These are phyloP conservation scores for Chrysoporthe austroafricana DNA, from an alignment of 2,329 filamentous ascomycete species.

Conservation along the genomic window DNA sequence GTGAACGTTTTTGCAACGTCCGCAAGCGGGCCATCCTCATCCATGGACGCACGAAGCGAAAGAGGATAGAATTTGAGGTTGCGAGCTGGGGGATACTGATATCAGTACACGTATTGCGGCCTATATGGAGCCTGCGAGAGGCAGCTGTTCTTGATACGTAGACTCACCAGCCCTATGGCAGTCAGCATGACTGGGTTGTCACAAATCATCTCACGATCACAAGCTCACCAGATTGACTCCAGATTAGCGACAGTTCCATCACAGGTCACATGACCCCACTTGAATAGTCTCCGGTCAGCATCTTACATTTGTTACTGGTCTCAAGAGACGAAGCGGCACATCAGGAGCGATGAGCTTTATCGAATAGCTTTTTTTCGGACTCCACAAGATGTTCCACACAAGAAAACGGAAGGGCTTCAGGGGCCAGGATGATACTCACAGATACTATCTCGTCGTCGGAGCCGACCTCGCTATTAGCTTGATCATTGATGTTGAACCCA, in stretches of 20 bases:
- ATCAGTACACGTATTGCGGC: not conserved
- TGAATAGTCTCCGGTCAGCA: not conserved
- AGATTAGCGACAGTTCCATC: conserved; percentile 52
- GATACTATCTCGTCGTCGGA: conserved; percentile 6
- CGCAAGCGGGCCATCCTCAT: conserved; percentile 33
- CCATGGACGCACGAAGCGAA: conserved; percentile 29
- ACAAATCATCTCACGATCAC: not conserved
- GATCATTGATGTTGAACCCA: conserved; percentile 42
- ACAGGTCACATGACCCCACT: conserved; percentile 51
- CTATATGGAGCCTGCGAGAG: not conserved
- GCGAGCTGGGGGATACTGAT: conserved; percentile 30
- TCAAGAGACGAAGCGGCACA: not conserved
- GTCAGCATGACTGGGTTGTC: not conserved
- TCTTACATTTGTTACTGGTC: not conserved
- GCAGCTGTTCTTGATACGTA: not conserved
- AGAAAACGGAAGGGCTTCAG: not conserved
- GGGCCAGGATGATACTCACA: not conserved
- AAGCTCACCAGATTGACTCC: conserved; percentile 51
- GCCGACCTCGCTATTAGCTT: conserved; percentile 34
- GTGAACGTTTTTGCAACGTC: conserved; percentile 39
- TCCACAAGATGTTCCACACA: no score
- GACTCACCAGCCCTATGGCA: conserved; percentile 13
- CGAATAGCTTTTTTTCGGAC: no score
- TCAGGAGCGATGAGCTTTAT: no score
- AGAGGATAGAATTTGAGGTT: conserved; percentile 51